Base-by-base conservation (phyloP, 768 basidiomycete genomes). In the Russula sp. region DNA sequence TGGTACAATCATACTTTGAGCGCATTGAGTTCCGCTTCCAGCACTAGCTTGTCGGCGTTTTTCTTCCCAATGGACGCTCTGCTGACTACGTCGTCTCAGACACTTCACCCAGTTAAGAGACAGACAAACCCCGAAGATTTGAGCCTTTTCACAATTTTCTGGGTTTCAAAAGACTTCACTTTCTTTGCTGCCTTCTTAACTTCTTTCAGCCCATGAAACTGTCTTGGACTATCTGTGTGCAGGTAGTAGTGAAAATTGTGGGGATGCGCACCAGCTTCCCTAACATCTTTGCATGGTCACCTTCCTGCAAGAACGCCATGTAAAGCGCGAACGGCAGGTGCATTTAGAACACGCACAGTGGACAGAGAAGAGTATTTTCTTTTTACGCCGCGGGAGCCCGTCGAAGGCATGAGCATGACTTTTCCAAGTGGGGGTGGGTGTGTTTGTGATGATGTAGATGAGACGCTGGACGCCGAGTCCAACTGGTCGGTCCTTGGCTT, bases 61-160 rank as follows among this genome's bases (percentile, higher is more conserved):
- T 29, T 73, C 70, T 20, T 74, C 71, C 74, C 70, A 61, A 67
- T 69, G 70, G 65, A 81, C 69, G 67, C 80, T 51, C 65, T 64
- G 35, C 66, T 66, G 25, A 61, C 20, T 43, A 14, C 6, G 41
- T 63, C 29, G 49, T 10, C 7, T 22, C 8, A 36, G 42, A 41
- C 18, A 11, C 11, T 20, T 11, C 9, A 52, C 25, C 39, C 38
- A 25, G 1, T 29, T 11, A 34, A n/a, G n/a, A 54, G 47, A 51
- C 38, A n/a, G 34, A 64, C 76, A 54, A 64, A 89, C 89, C 87
- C 76, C 34, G 86, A 71, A 29, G 77, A 79, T 71, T 89, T 93
- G 34, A 94, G 74, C 72, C 83, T 85, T 77, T 93, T 95, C 60
- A 93, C 80, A n/a, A 87, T 73, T 70, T 87, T 88, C 72, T 87